Percentiles rank a stretch among this genome's conserved stretches.
These are phyloP conservation scores for Ophiostoma novo-ulmi DNA, from an alignment of 2,329 filamentous ascomycete species.

Conservation along the genomic window DNA sequence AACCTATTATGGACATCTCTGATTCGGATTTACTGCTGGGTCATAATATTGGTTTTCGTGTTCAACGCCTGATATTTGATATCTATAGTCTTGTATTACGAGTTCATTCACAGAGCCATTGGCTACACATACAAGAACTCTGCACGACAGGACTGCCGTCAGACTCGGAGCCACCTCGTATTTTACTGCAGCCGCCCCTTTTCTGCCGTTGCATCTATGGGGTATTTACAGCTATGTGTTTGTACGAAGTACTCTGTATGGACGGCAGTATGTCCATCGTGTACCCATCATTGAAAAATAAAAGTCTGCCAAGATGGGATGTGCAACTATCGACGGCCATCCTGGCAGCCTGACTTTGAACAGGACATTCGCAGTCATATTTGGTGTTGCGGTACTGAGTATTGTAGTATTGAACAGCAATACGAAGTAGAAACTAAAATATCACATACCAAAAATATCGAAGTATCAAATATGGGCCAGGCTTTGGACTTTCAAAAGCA, in stretches of 20 bases:
- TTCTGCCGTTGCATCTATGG: constrained; percentile 2
- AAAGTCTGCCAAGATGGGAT: background rate
- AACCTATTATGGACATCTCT: background rate
- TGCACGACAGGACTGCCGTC: background rate
- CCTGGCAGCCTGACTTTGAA: background rate
- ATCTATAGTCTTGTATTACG: background rate
- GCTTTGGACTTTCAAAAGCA: background rate
- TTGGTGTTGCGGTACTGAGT: no score
- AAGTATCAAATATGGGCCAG: background rate
- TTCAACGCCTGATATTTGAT: background rate
- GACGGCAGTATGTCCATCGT: background rate
- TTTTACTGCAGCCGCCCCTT: background rate
- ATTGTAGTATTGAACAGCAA: constrained; percentile 1
- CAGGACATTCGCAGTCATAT: background rate
- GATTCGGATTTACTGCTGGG: no score
- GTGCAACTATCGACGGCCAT: background rate
- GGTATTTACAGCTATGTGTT: background rate
- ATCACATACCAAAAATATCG: no score
- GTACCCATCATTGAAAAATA: background rate
- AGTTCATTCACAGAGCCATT: background rate
- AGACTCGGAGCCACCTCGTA: background rate
- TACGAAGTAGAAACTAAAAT: background rate
- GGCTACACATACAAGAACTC: background rate
- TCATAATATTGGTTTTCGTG: background rate
- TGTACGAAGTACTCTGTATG: background rate